Evolutionary conservation across 148 eudicot species (phyloP).

Genomic region (Chenopodium formosanum): DNA sequence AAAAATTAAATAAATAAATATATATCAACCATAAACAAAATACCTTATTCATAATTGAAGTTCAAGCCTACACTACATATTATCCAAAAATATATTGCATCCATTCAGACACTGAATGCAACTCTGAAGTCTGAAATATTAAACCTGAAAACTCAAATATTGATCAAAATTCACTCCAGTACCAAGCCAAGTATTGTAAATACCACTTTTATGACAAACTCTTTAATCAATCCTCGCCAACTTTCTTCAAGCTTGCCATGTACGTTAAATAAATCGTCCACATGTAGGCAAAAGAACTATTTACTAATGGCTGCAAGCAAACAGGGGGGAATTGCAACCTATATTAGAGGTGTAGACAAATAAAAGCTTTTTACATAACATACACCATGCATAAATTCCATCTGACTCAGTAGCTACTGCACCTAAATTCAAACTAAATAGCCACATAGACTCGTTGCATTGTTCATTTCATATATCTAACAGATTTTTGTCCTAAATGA

Average conservation of each 20-base stretch:
- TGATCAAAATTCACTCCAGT: background rate
- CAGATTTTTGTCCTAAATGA: too few relatives aligned
- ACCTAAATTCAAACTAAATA: too few relatives aligned
- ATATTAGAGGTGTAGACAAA: background rate
- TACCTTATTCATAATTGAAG: too few relatives aligned
- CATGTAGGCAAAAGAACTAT: conserved; percentile 64
- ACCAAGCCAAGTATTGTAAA: background rate
- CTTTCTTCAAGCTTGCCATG: conserved; percentile 72
- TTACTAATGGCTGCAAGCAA: conserved; percentile 65
- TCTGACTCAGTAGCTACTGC: too few relatives aligned
- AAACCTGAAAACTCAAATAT: background rate
- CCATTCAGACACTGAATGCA: too few relatives aligned
- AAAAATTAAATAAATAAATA: too few relatives aligned
- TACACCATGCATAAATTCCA: background rate
- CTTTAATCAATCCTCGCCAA: conserved; percentile 18
- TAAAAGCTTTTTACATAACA: too few relatives aligned
- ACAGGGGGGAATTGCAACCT: background rate
- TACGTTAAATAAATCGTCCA: conserved; percentile 83
- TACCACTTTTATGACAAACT: background rate
- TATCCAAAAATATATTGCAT: too few relatives aligned
- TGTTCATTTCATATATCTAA: background rate
- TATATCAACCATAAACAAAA: too few relatives aligned
- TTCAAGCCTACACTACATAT: too few relatives aligned
- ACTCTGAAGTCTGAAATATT: background rate
- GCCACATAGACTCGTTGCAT: background rate